Percentiles rank a stretch among this genome's conserved stretches.
Evolutionary conservation across 441 rosid species (phyloP).

Genomic region (Hypseocharis bilobata): DNA sequence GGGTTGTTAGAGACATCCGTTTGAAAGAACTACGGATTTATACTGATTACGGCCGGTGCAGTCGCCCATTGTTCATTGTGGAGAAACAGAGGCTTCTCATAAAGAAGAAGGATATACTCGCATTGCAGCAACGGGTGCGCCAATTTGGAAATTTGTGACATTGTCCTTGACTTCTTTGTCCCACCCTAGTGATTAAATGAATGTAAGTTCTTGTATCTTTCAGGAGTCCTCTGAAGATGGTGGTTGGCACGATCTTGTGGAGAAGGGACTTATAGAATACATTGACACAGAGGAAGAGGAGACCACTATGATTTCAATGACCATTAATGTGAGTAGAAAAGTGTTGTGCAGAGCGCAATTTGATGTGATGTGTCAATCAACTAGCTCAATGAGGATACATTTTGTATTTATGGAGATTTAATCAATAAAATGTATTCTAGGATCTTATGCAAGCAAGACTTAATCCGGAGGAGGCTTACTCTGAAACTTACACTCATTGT

Average conservation of each 20-base stretch:
- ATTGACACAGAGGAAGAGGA: constrained; percentile 98
- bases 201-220: constrained; percentile 12
- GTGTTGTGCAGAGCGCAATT: neutral
- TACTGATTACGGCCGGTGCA: constrained; percentile 97
- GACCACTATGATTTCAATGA: constrained; percentile 98
- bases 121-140: constrained; percentile 75
- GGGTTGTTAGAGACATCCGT: constrained; percentile 87
- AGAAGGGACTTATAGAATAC: constrained; percentile 78
- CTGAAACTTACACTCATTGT: constrained; percentile 87
- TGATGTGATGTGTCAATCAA: neutral
- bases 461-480: constrained; percentile 67
- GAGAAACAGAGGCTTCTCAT: constrained; percentile 89
- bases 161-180: neutral
- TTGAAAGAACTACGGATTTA: constrained; percentile 80
- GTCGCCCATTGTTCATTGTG: constrained; percentile 90
- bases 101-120: constrained; percentile 73
- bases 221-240: constrained; percentile 82
- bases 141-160: neutral
- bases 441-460: constrained; percentile 86
- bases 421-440: constrained; percentile 31
- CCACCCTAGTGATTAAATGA: constrained; percentile 6
- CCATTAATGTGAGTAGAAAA: constrained; percentile 65
- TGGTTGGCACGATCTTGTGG: constrained; percentile 91
- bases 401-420: constrained; percentile 9
- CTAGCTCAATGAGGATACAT: constrained; percentile 4